These are phyloP conservation scores for Phialophora tarda DNA, from an alignment of 2,329 filamentous ascomycete species.

Conservation along the genomic window DNA sequence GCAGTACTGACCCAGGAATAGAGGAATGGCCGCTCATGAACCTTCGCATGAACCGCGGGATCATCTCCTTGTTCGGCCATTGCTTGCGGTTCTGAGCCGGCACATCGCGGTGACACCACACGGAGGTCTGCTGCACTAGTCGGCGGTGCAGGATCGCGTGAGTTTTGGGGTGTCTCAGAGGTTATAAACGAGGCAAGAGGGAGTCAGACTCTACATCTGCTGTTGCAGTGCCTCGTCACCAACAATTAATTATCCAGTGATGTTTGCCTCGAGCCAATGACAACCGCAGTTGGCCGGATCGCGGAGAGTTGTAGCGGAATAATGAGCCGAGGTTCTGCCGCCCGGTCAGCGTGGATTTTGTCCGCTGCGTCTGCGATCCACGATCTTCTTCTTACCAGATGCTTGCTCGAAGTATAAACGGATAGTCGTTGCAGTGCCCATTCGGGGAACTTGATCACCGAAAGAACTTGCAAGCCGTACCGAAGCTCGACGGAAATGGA, in stretches of 20 bases:
- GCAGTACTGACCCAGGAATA: conserved; percentile 54
- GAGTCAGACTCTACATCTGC: background rate
- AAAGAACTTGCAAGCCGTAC: background rate
- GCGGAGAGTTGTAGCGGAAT: background rate
- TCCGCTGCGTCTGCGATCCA: background rate
- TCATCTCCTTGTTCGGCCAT: conserved; percentile 33
- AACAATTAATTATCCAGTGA: background rate
- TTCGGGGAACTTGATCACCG: background rate
- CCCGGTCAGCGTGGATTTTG: background rate
- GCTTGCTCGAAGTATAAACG: background rate
- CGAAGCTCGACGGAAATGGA: background rate
- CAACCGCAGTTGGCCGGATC: background rate
- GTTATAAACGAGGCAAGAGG: background rate
- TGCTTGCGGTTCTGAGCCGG: conserved; percentile 16
- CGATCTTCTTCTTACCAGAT: background rate
- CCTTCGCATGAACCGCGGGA: conserved; percentile 19
- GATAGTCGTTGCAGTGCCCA: background rate
- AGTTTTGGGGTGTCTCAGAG: background rate
- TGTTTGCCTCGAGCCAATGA: conserved; percentile 1
- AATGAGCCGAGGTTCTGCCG: background rate
- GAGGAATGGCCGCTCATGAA: conserved; percentile 54
- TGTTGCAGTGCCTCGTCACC: background rate
- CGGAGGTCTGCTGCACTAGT: background rate
- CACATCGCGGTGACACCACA: conserved; percentile 23
- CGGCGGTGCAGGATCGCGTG: background rate